Conservation (phyloP, 192 early-diverging fungal genomes). For the Helicostylum pulchrum region DNA sequence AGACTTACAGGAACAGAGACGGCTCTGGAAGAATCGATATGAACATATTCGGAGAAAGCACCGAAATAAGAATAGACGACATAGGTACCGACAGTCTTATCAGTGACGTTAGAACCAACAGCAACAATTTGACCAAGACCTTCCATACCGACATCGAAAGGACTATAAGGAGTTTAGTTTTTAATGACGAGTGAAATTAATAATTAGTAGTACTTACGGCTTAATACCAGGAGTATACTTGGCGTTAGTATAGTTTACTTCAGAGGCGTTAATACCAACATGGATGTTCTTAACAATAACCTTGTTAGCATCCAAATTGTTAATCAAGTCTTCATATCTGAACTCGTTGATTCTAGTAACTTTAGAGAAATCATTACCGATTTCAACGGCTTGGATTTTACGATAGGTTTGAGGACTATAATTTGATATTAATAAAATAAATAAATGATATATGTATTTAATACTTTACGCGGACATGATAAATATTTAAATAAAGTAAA, state of each 20-base stretch:
- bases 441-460: too few species aligned
- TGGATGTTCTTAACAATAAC: conserved; percentile 43
- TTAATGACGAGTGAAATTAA: neutral
- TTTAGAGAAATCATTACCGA: conserved; percentile 31
- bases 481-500: too few species aligned
- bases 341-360: conserved; percentile 23
- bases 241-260: conserved; percentile 56
- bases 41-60: conserved; percentile 50
- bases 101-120: conserved; percentile 35
- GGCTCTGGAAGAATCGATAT: conserved; percentile 21
- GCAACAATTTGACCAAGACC: conserved; percentile 52
- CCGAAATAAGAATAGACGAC: conserved; percentile 45
- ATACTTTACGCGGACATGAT: too few species aligned
- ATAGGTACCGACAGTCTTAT: conserved; percentile 29
- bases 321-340: conserved; percentile 11
- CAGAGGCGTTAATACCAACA: conserved; percentile 56
- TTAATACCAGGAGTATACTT: conserved; percentile 48
- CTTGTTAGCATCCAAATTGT: conserved; percentile 27
- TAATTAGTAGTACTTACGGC: conserved; percentile 39
- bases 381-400: conserved; percentile 29
- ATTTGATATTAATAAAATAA: neutral
- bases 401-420: conserved; percentile 21
- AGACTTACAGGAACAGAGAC: conserved; percentile 38
- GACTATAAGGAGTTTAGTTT: conserved; percentile 27
- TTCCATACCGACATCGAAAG: conserved; percentile 60